Percentiles rank a stretch among this genome's conserved stretches.
Conservation (phyloP, 108 stramenopile genomes). For the Cyclostephanos tholiformis region DNA sequence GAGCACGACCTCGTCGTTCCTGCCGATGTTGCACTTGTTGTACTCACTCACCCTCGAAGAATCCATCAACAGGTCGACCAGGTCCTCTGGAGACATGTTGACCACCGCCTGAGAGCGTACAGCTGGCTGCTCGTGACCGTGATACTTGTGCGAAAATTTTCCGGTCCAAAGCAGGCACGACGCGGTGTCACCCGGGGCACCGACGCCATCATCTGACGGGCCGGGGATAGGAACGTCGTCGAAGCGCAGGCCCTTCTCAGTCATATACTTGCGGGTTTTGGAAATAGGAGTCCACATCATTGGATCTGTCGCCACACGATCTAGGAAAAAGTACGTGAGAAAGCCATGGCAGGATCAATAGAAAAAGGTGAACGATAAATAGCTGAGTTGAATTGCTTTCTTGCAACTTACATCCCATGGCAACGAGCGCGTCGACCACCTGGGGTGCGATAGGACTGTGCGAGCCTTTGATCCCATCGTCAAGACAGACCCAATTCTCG, state of each 20-base stretch:
- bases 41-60: slow-evolving; percentile 72
- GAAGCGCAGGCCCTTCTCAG: slow-evolving; percentile 40
- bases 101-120: slow-evolving; percentile 68
- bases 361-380: too few species aligned
- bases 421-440: slow-evolving; percentile 49
- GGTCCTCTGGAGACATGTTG: slow-evolving; percentile 54
- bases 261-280: slow-evolving; percentile 48
- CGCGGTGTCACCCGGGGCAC: slow-evolving; percentile 31
- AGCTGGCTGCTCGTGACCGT: slow-evolving; percentile 74
- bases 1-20: slow-evolving; percentile 63
- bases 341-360: too few species aligned
- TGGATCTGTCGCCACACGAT: slow-evolving; percentile 33
- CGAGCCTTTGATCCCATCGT: slow-evolving; percentile 33
- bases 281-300: slow-evolving; percentile 53
- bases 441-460: slow-evolving; percentile 52
- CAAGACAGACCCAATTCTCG: slow-evolving; percentile 47
- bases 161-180: slow-evolving; percentile 66
- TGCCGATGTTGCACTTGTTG: slow-evolving; percentile 76
- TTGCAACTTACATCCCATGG: too few species aligned
- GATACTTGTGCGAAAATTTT: slow-evolving; percentile 62
- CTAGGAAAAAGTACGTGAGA: too few species aligned
- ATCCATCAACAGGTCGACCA: slow-evolving; percentile 77
- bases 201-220: slow-evolving; percentile 37
- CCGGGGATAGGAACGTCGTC: slow-evolving; percentile 44
- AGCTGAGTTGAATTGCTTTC: too few species aligned